Evolutionary conservation across 2,329 filamentous ascomycete genomes (phyloP).

Genomic region (Colletotrichum sp.): DNA sequence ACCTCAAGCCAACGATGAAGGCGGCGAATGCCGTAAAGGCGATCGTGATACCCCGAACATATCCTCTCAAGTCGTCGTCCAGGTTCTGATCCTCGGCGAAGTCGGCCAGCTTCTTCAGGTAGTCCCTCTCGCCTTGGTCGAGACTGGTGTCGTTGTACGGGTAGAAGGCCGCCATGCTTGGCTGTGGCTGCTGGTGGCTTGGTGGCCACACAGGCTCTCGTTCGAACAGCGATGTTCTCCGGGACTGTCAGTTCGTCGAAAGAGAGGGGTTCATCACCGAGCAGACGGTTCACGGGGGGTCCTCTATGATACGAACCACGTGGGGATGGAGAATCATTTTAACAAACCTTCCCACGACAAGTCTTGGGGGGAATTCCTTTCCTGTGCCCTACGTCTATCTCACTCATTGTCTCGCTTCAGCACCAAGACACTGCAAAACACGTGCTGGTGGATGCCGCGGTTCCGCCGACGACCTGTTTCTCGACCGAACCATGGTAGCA

Average conservation of each 20-base stretch:
- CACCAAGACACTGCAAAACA: neutral
- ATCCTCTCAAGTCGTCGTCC: neutral
- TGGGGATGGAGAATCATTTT: constrained; percentile 7
- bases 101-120: constrained; percentile 11
- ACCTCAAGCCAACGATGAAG: constrained; percentile 5
- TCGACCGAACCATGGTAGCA: neutral
- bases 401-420: neutral
- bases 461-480: neutral
- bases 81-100: constrained; percentile 9
- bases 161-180: constrained; percentile 8
- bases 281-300: neutral
- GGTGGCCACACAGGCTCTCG: constrained; percentile 5
- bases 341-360: neutral
- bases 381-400: neutral
- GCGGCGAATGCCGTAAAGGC: constrained; percentile 13
- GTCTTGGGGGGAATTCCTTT: neutral
- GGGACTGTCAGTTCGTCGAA: neutral
- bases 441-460: neutral
- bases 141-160: constrained; percentile 11
- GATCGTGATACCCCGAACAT: constrained; percentile 12
- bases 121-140: constrained; percentile 2
- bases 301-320: neutral
- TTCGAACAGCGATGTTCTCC: neutral
- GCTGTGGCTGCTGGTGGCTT: neutral
- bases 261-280: neutral